Evolutionary conservation across 176 grass and related monocot genomes (phyloP).

Genomic region (Thalia dealbata): DNA sequence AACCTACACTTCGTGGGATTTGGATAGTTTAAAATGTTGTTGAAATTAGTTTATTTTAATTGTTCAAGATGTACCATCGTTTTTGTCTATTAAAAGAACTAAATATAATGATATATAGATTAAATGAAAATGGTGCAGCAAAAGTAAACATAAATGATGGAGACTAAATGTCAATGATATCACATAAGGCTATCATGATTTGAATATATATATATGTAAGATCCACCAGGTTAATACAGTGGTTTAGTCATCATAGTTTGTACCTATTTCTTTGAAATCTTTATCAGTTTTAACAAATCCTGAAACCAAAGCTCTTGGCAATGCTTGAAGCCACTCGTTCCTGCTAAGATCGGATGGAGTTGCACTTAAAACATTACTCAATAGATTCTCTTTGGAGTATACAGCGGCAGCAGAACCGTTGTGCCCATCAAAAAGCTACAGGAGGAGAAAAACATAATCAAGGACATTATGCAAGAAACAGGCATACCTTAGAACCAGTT

Average conservation of each 20-base stretch:
- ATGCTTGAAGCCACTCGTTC: constrained; percentile 16
- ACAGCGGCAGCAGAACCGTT: constrained; percentile 4
- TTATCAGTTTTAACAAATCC: constrained; percentile 19
- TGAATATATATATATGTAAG: not conserved
- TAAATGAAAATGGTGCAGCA: not conserved
- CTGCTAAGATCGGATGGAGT: constrained; percentile 5
- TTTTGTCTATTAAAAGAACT: not conserved
- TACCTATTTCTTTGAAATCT: constrained; percentile 12
- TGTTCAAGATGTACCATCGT: too few species aligned
- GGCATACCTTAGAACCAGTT: not conserved
- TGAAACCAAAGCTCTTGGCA: constrained; percentile 13
- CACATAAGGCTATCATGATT: not conserved
- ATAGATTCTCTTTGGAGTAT: constrained; percentile 9
- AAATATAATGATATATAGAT: not conserved
- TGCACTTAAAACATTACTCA: constrained; percentile 5
- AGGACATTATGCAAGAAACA: not conserved
- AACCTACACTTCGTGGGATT: not conserved
- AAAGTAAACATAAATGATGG: not conserved
- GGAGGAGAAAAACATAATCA: not conserved
- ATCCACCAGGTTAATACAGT: not conserved
- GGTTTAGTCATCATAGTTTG: not conserved
- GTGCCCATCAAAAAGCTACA: constrained; percentile 14
- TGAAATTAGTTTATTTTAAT: not conserved
- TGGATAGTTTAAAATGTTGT: not conserved
- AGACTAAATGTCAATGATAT: not conserved